Evolutionary conservation across 495 filamentous ascomycete genomes (phyloP).

Genomic region (Wilcoxina mikolae): DNA sequence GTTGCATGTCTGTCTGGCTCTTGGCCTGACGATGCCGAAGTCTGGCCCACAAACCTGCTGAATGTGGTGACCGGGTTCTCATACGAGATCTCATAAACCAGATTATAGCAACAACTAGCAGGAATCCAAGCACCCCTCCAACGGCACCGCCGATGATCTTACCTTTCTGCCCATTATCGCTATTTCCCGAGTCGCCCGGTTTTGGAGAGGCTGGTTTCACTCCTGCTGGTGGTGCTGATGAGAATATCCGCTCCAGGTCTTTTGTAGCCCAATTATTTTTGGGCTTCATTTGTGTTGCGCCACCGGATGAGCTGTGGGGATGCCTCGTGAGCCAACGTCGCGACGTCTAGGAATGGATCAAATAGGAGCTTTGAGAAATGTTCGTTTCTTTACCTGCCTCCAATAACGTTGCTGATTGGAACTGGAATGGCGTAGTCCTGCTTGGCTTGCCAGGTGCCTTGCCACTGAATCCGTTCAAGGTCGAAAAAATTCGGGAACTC

Average conservation of each 20-base stretch:
- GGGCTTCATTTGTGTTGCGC: background rate
- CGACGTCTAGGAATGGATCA: background rate
- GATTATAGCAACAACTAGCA: background rate
- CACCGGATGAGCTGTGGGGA: background rate
- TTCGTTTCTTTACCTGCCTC: background rate
- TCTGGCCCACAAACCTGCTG: too few relatives aligned
- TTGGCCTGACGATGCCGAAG: too few relatives aligned
- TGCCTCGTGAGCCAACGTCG: too few relatives aligned
- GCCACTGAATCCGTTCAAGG: background rate
- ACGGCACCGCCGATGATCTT: background rate
- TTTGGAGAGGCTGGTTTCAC: background rate
- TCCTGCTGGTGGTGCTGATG: background rate
- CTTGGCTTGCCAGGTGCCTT: background rate
- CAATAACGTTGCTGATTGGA: background rate
- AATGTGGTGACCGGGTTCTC: too few relatives aligned
- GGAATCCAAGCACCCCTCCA: background rate
- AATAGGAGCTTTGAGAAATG: background rate
- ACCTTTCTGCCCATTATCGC: background rate
- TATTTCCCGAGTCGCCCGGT: too few relatives aligned
- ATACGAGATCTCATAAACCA: too few relatives aligned
- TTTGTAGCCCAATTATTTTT: background rate
- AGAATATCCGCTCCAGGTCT: background rate
- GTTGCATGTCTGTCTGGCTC: too few relatives aligned
- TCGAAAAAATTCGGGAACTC: background rate
- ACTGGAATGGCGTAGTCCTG: background rate